Conservation (phyloP, 2,329 filamentous ascomycete genomes). For the Pezicula carpinea region DNA sequence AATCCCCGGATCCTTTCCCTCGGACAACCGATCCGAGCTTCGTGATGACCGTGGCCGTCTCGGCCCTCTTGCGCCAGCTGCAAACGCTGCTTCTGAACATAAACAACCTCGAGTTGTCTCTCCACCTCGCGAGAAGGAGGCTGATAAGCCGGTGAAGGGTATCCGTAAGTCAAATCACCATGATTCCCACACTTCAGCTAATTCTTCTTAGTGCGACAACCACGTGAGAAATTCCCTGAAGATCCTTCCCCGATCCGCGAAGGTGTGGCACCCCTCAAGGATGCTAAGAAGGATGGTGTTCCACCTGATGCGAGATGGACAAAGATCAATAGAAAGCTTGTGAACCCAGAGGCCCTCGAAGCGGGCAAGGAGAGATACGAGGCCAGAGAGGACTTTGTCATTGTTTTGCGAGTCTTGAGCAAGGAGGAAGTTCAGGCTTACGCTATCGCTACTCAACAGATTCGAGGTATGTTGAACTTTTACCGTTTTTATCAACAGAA, state of each 20-base stretch:
- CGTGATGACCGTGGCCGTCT: conserved; percentile 17
- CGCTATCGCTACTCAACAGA: conserved; percentile 70
- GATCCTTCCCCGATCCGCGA: conserved; percentile 76
- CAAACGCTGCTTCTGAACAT: background rate
- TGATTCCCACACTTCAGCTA: background rate
- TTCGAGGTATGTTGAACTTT: conserved; percentile 61
- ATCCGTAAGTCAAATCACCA: conserved; percentile 43
- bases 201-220: conserved; percentile 54
- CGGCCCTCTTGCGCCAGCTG: conserved; percentile 13
- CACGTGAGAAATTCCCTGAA: conserved; percentile 77
- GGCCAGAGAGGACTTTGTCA: conserved; percentile 81
- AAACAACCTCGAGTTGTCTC: conserved; percentile 55
- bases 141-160: conserved; percentile 68
- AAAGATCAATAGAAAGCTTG: conserved; percentile 78
- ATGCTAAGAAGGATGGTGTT: conserved; percentile 68
- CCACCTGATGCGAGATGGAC: conserved; percentile 81
- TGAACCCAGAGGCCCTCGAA: conserved; percentile 81
- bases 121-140: conserved; percentile 54
- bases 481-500: conserved; percentile 5
- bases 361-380: conserved; percentile 82
- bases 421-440: conserved; percentile 86
- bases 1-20: conserved; percentile 18
- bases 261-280: conserved; percentile 84
- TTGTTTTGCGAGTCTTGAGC: conserved; percentile 78
- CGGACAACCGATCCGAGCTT: conserved; percentile 20